Conservation (phyloP, 352 stramenopile genomes). For the Phytophthora kernoviae region DNA sequence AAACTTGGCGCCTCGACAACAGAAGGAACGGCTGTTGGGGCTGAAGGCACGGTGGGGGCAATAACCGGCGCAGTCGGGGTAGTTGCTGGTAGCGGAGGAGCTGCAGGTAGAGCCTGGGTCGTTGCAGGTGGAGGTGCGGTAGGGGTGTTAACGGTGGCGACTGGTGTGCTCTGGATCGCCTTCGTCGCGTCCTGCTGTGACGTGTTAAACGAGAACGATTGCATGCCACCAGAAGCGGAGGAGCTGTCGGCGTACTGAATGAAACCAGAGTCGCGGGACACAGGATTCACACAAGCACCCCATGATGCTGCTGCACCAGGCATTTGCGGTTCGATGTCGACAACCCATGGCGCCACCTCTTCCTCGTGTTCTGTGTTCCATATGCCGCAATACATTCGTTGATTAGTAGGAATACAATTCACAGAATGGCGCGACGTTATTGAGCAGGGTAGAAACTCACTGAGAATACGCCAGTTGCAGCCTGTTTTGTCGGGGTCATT, state of each 20-base stretch:
- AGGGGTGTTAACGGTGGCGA: neutral
- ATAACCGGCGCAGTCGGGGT: no score
- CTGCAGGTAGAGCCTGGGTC: constrained; percentile 13
- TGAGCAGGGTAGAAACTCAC: constrained; percentile 24
- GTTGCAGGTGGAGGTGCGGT: constrained; percentile 6
- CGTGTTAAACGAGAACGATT: constrained; percentile 76
- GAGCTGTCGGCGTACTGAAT: constrained; percentile 54
- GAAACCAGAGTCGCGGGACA: constrained; percentile 60
- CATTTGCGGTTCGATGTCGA: constrained; percentile 53
- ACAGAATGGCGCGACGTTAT: no score
- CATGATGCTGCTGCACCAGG: constrained; percentile 34
- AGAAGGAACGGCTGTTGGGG: neutral
- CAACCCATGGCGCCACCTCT: constrained; percentile 45
- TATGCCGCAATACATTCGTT: neutral
- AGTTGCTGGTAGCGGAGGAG: constrained; percentile 9
- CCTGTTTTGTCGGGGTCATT: constrained; percentile 88
- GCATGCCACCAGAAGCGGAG: constrained; percentile 34
- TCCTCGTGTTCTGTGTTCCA: constrained; percentile 46
- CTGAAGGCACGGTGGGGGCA: neutral
- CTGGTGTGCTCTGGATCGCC: constrained; percentile 7
- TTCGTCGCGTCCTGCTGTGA: constrained; percentile 50
- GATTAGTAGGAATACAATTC: no score
- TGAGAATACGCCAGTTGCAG: constrained; percentile 72
- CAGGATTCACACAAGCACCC: constrained; percentile 65
- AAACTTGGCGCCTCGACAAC: constrained; percentile 2